These are phyloP conservation scores for Eustoma russellianum DNA, from an alignment of 257 asterid species.

Conservation along the genomic window DNA sequence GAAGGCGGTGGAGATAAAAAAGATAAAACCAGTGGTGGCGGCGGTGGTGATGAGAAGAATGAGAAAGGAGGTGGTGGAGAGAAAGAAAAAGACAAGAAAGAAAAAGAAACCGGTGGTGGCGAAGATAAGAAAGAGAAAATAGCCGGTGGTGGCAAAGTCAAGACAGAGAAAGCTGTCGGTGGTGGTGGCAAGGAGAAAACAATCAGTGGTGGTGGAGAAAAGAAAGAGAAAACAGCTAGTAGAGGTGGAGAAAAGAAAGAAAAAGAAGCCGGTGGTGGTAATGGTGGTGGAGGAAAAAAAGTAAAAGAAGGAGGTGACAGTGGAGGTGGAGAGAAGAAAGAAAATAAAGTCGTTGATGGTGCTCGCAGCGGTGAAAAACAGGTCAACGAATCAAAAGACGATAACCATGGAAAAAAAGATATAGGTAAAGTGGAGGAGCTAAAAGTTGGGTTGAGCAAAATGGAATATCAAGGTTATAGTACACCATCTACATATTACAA, in stretches of 20 bases:
- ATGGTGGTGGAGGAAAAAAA: too few relatives aligned
- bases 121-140: constrained; percentile 12
- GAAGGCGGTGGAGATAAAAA: constrained; percentile 36
- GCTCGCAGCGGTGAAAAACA: constrained; percentile 13
- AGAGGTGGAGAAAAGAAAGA: constrained; percentile 25
- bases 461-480: constrained; percentile 36
- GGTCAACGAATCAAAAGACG: constrained; percentile 9
- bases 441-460: constrained; percentile 46
- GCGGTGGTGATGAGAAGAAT: constrained; percentile 8
- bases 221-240: constrained; percentile 8
- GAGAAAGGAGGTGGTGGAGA: constrained; percentile 3
- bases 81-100: constrained; percentile 13
- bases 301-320: too few relatives aligned
- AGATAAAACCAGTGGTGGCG: not conserved
- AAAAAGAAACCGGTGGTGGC: constrained; percentile 14
- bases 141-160: not conserved
- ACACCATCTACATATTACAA: constrained; percentile 38
- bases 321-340: constrained; percentile 8
- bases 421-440: constrained; percentile 13
- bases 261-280: constrained; percentile 21
- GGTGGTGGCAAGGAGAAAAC: constrained; percentile 4
- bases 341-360: not conserved
- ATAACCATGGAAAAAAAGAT: constrained; percentile 27
- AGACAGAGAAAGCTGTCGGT: constrained; percentile 7
- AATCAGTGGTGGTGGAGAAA: too few relatives aligned